Evolutionary conservation across 73 alveolate species (phyloP).

Genomic region (Uronychia setigera): DNA sequence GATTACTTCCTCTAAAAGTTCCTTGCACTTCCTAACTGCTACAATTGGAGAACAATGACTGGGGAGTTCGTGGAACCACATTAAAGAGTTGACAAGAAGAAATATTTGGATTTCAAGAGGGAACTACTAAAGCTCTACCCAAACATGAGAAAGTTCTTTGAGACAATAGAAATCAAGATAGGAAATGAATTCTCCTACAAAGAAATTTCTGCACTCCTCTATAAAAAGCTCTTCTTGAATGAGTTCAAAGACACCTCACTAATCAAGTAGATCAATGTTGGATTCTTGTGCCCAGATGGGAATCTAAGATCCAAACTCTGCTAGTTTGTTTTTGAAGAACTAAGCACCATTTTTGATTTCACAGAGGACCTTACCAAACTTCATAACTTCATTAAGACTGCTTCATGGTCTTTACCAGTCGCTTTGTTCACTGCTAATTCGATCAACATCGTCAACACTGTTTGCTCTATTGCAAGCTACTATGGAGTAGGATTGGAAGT

Average conservation of each 20-base stretch:
- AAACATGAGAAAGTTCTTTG: constrained; percentile 11
- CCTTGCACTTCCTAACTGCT: constrained; percentile 1
- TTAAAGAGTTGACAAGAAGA: constrained; percentile 22
- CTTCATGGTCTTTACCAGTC: constrained; percentile 60
- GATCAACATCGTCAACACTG: constrained; percentile 53
- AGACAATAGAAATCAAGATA: constrained; percentile 41
- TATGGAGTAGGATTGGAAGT: constrained; percentile 67
- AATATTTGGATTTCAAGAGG: constrained; percentile 2
- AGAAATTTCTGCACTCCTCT: constrained; percentile 20
- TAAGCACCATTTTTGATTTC: constrained; percentile 43
- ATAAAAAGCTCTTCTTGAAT: constrained; percentile 36
- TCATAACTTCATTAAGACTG: constrained; percentile 53
- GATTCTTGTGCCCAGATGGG: constrained; percentile 25
- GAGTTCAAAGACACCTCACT: constrained; percentile 27
- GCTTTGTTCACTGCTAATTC: constrained; percentile 49
- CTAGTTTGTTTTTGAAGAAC: constrained; percentile 48
- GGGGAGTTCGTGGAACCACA: constrained; percentile 26
- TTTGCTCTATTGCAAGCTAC: constrained; percentile 60
- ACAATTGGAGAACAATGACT: constrained; percentile 26
- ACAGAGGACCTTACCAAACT: constrained; percentile 45
- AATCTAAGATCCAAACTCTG: constrained; percentile 30
- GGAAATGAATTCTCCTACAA: constrained; percentile 58
- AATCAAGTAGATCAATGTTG: constrained; percentile 14
- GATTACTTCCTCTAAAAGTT: constrained; percentile 18
- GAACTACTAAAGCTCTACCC: constrained; percentile 29